Base-by-base conservation (phyloP, 352 stramenopile genomes). In the Phytophthora rubi region DNA sequence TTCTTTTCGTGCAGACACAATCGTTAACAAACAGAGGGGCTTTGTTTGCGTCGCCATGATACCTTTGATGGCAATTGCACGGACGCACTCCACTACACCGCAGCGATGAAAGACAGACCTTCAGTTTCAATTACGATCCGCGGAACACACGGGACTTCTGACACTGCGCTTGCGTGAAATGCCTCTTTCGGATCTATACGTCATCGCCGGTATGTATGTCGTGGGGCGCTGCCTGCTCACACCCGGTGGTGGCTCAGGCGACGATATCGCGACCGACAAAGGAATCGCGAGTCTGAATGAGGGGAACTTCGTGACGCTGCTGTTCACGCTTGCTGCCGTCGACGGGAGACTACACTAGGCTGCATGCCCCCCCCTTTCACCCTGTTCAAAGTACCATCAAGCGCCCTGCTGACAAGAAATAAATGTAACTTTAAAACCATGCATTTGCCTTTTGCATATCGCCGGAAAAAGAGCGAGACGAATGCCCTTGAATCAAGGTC, bases 161-260 rank as follows among this genome's bases (percentile, higher is more conserved):
- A 3, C 42, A 48, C 15, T 48, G 16, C 39, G 39, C 15, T 23
- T 10, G 42, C 16, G 13, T 21, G 6, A 15, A 7, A 48, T 48
- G 42, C 42, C 42, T 13, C 42, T 48, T 35, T 53, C 48, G 12
- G 62, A 70, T 39, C 45, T 70, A 35, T 70, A 59, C 48, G 10
- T 70, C 23, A 30, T 70, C 15, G 62, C 62, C n/a, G 62, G 62
- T 10, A 30, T 62, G 23, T 70, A 62, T 33, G 45, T 44, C 26
- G 55, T 52, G 37, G 62, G 54, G 33, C 48, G 47, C n/a, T 65
- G 6, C 15, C 47, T 70, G 3, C 54, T 70, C 23, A 54, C 7
- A 51, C 57, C 30, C n/a, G n/a, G 13, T 37, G 47, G 10, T 26
- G 45, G 42, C 42, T 7, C 42, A 21, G 16, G n/a, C 6, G 53